phyloP scores from a whole-genome alignment of 1,284 basidiomycete genomes.

The Trichosporon sp. region DNA sequence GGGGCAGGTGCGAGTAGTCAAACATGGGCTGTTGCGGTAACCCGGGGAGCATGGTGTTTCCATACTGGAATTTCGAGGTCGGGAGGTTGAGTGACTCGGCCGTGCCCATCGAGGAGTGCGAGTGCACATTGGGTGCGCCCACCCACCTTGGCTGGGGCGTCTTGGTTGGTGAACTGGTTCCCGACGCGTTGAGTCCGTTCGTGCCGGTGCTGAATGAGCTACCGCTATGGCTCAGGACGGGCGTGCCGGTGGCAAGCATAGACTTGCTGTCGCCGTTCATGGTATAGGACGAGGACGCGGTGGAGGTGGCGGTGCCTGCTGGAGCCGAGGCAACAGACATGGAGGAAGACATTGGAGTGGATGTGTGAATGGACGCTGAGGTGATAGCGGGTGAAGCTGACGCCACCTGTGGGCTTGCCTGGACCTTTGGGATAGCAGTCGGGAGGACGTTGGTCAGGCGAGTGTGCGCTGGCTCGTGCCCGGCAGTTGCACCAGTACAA shows the following conservation, averaged over 20 bases:
- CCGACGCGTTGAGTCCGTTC: neutral
- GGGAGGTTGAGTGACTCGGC: neutral
- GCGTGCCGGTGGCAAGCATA: conserved; percentile 7
- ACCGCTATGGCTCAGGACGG: neutral
- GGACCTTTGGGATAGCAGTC: neutral
- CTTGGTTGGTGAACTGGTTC: neutral
- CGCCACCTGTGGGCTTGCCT: neutral
- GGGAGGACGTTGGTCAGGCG: neutral
- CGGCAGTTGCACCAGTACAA: neutral
- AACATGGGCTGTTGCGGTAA: neutral
- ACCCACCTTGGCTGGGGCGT: neutral
- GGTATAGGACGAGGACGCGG: neutral
- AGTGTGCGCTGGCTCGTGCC: neutral
- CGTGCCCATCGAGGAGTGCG: conserved; percentile 8
- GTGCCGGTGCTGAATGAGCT: neutral
- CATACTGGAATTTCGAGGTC: neutral
- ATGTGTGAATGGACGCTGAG: neutral
- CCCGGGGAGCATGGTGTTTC: neutral
- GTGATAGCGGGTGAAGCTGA: neutral
- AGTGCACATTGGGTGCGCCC: neutral
- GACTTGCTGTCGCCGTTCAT: neutral
- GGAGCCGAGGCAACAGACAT: neutral
- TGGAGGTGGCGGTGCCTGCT: neutral
- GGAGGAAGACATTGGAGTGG: neutral
- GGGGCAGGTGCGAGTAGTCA: conserved; percentile 4